Base-by-base conservation (phyloP, 371 early-diverging fungal genomes). In the Syncephalastrum sp. region DNA sequence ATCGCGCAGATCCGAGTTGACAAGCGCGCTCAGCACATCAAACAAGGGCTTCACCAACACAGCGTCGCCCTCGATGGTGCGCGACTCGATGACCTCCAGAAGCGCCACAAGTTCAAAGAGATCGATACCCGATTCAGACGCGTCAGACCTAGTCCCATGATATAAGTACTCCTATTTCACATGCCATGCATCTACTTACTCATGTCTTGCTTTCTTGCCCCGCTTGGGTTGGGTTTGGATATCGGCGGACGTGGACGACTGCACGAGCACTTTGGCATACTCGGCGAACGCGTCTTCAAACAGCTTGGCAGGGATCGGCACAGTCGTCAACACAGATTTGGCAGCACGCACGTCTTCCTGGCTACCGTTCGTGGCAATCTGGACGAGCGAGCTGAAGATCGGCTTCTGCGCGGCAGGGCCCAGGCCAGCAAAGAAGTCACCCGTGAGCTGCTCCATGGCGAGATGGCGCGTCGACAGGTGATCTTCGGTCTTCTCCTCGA, bases 51-150 rank as follows among this genome's bases (percentile, higher is more conserved):
- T 79, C 19, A 90, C 74, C 19, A 91, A 74, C 14, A 61, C 48
- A 21, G 70, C 73, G 48, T 72, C 77, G 14, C 76, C 64, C 1
- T 58, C 67, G 33, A 86, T 76, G 5, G 70, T 62, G 65, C 79
- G 82, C 61, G 80, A 78, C 62, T 90, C 87, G 42, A 92, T 66
- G 6, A 89, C 51, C 73, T 92, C 93, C 24, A 92, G 74, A 12
- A 89, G 58, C 10, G 87, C 70, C 38, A 83, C 82, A 21, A 90
- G 79, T 24, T 82, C 81, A 54, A 83, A 75, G 48, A 87, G 75
- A 53, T 70, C 68, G 4, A 77, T 69, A 27, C 8, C 38, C 10
- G 38, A 33, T 33, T 10, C 10, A 33, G 38, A 33, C 2, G 38
- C 5, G 12, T 12, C 38, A 43, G n/a, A 13, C 4, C 56, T 47